These are phyloP conservation scores for Sarocladium oryzae DNA, from an alignment of 2,329 filamentous ascomycete genomes.

Conservation along the genomic window DNA sequence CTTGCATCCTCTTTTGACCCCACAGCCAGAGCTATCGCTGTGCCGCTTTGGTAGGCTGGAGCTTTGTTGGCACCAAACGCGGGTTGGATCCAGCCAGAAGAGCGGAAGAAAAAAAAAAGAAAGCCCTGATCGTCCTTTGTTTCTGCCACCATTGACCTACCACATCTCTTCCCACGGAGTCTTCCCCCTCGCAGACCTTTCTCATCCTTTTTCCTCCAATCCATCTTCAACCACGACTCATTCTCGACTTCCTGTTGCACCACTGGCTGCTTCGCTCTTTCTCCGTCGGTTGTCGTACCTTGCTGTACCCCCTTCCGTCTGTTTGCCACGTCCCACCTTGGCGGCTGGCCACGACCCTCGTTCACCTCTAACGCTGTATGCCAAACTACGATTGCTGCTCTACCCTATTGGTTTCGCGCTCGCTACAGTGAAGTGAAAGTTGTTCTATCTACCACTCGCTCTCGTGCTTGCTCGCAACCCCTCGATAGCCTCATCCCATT, in stretches of 20 bases:
- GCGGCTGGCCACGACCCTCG: neutral
- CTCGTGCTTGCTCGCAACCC: too few species aligned
- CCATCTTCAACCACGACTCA: neutral
- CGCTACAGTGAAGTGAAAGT: neutral
- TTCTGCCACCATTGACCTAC: constrained; percentile 8
- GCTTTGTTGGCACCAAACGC: constrained; percentile 1
- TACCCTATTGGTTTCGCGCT: neutral
- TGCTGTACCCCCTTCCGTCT: neutral
- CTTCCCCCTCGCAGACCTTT: neutral
- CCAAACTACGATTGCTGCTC: neutral
- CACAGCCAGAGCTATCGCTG: neutral
- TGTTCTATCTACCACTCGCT: neutral
- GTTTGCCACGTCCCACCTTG: neutral
- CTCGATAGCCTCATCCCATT: neutral
- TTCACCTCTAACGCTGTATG: neutral
- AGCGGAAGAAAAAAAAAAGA: constrained; percentile 6
- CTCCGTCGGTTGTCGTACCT: neutral
- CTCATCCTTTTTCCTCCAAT: neutral
- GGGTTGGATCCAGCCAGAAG: neutral
- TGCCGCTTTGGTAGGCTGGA: neutral
- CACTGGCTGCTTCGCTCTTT: neutral
- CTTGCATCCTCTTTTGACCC: neutral
- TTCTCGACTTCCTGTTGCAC: neutral
- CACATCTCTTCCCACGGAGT: neutral
- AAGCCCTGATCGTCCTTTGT: constrained; percentile 5